Evolutionary conservation across 345 rosid genomes (phyloP), one percentile per base, ranked within the genome.

Genomic region (Arabidopsis suecica): DNA sequence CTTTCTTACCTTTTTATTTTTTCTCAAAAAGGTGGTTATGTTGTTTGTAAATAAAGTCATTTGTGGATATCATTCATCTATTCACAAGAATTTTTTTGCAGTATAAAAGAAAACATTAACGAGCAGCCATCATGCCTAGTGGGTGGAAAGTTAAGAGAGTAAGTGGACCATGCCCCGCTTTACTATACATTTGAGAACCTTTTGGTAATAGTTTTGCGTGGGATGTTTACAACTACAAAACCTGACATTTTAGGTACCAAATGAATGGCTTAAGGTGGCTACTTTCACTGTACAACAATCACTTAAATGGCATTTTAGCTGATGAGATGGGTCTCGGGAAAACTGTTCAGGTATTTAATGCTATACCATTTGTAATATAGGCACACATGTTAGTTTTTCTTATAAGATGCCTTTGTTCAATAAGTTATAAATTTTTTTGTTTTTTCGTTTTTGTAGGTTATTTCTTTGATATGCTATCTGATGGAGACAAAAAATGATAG

Each of bases 301-400:
- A 93, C 82, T 78, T 93, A 68, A 93, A 93, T 82, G 98, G 96
- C 47, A 93, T 93, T 68, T 86, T 93, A 62, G 98, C 98, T 79
- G 98, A 93, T 87, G 98, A 93, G 85, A 93, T 93, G 98, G 98
- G 98, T 71, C 93, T 93, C 49, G 98, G 98, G 57, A 93, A 93
- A 90, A 93, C 96, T 65, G 96, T 93, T 74, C 98, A 93, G 94
- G 94, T 85, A 73, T 55, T 68, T 23, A 3, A 23, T 69, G 49
- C n/a, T 23, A 61, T 8, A 16, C 34, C 7, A 60, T 42, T 13
- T 59, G 47, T 47, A 7, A 12, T 55, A 58, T 25, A 44, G 30
- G 47, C 38, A 23, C 13, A 48, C 50, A 49, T 61, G 68, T 25
- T 34, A 22, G 38, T 32, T 37, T 49, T 48, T 51, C 32, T 34